Evolutionary conservation across 495 filamentous ascomycete species (phyloP).

Genomic region (Tuber aestivum): DNA sequence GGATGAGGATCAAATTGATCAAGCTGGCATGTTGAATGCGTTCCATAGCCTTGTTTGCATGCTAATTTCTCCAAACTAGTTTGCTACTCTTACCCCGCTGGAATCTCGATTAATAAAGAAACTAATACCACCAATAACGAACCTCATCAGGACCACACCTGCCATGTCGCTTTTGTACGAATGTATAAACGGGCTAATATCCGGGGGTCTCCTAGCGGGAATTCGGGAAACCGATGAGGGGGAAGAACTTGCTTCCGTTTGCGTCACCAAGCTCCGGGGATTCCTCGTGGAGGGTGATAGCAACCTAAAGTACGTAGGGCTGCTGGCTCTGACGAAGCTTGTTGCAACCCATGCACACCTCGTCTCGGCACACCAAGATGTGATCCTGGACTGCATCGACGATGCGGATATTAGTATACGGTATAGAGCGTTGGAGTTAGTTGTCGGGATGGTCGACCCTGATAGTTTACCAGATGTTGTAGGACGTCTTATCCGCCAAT

Average conservation of each 20-base stretch:
- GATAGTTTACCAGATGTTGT: constrained; percentile 80
- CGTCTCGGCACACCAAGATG: constrained; percentile 84
- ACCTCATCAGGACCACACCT: constrained; percentile 84
- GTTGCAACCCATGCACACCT: constrained; percentile 80
- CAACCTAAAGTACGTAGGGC: constrained; percentile 93
- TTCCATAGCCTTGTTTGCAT: background rate
- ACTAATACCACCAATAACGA: constrained; percentile 86
- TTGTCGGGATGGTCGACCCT: constrained; percentile 79
- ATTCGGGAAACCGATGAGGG: constrained; percentile 68
- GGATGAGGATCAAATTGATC: constrained; percentile 99
- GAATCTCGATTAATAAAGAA: constrained; percentile 89
- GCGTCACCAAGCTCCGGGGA: constrained; percentile 82
- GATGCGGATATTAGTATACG: constrained; percentile 95
- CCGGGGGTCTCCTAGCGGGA: constrained; percentile 83
- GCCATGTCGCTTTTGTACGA: constrained; percentile 97
- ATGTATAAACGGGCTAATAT: constrained; percentile 96
- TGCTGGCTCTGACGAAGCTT: constrained; percentile 90
- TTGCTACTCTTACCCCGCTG: constrained; percentile 87
- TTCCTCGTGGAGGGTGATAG: constrained; percentile 92
- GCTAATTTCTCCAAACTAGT: constrained; percentile 51
- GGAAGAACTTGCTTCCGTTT: constrained; percentile 89
- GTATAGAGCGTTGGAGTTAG: constrained; percentile 82
- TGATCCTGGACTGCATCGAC: constrained; percentile 92
- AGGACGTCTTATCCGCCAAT: constrained; percentile 75
- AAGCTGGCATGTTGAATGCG: constrained; percentile 64